Conservation (phyloP, 257 asterid genomes). For the Gentiana straminea region DNA sequence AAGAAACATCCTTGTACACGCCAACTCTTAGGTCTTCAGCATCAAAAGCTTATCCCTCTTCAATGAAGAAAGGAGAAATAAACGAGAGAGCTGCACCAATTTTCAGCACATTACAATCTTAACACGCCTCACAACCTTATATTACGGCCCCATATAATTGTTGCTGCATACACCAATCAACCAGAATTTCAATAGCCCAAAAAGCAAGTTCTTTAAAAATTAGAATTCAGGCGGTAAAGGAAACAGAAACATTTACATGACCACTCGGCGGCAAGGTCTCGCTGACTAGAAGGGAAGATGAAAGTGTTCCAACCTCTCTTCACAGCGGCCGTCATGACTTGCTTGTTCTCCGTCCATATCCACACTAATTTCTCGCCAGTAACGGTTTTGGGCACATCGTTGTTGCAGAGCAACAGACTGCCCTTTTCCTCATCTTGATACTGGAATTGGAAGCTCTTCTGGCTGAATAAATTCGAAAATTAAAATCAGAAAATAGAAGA, state of each 20-base stretch:
- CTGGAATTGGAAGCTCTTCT: too few relatives aligned
- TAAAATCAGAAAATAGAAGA: too few relatives aligned
- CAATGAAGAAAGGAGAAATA: conserved; percentile 53
- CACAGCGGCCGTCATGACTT: too few relatives aligned
- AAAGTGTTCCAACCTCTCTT: conserved; percentile 86
- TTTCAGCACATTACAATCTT: conserved; percentile 10
- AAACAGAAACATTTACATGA: conserved; percentile 42
- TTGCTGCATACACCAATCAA: too few relatives aligned
- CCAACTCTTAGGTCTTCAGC: conserved; percentile 38
- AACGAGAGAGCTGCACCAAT: conserved; percentile 50
- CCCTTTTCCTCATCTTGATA: too few relatives aligned
- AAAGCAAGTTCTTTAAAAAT: neutral
- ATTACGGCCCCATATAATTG: too few relatives aligned
- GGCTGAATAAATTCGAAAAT: too few relatives aligned
- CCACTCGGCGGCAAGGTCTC: conserved; percentile 67
- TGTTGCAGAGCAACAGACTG: too few relatives aligned
- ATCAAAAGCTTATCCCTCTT: conserved; percentile 48
- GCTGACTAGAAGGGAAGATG: conserved; percentile 38
- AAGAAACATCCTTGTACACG: conserved; percentile 42
- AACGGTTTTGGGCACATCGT: too few relatives aligned
- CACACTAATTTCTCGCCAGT: too few relatives aligned
- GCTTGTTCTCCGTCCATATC: too few relatives aligned
- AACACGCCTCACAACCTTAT: conserved; percentile 7
- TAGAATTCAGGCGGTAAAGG: neutral
- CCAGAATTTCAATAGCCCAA: neutral